These are phyloP conservation scores for Stagonosporopsis tanaceti DNA, from an alignment of 2,329 filamentous ascomycete genomes.

Conservation along the genomic window DNA sequence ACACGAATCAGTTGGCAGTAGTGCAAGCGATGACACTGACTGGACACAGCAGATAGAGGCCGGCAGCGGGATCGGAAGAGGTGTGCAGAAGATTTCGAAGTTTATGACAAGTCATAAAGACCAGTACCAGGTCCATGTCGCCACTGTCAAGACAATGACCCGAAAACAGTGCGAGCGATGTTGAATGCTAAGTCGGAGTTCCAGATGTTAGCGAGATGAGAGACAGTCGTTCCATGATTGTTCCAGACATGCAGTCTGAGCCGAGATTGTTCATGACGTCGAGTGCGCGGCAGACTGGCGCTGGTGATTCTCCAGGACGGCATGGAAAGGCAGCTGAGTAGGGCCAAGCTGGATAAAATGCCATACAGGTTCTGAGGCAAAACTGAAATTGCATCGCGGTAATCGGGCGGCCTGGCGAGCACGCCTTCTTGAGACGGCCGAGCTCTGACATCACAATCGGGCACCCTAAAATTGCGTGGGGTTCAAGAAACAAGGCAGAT, in stretches of 20 bases:
- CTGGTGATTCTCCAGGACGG: background rate
- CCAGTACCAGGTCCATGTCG: background rate
- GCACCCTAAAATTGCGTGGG: constrained; percentile 15
- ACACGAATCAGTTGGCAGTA: background rate
- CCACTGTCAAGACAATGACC: background rate
- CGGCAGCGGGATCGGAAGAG: background rate
- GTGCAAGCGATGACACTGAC: background rate
- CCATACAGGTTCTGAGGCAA: constrained; percentile 3
- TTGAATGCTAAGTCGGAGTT: background rate
- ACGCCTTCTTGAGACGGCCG: constrained; percentile 15
- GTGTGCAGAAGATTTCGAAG: background rate
- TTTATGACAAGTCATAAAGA: background rate
- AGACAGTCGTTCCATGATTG: background rate
- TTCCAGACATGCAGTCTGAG: background rate
- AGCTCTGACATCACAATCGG: constrained; percentile 15
- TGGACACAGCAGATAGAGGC: background rate
- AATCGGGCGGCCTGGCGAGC: constrained; percentile 15
- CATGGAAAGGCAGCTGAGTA: background rate
- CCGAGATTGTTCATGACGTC: constrained; percentile 1
- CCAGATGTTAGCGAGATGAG: background rate
- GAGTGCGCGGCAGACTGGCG: background rate
- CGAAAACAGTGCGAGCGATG: background rate
- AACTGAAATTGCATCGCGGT: constrained; percentile 7
- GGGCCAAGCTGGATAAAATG: constrained; percentile 7
- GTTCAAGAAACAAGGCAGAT: constrained; percentile 13